These are phyloP conservation scores for Alternaria angustiovoidea DNA, from an alignment of 2,329 filamentous ascomycete species.

Conservation along the genomic window DNA sequence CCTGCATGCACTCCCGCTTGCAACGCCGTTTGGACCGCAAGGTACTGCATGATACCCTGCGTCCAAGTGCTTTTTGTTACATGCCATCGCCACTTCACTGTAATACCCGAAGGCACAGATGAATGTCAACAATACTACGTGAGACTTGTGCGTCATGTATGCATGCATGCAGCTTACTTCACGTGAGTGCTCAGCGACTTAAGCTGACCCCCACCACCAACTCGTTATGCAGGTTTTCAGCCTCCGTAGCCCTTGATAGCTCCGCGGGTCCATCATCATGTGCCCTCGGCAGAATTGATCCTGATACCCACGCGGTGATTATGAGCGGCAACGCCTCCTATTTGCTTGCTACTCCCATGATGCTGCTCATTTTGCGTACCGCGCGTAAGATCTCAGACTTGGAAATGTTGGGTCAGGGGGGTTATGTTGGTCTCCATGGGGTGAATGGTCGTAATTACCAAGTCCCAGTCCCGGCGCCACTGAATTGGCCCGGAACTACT, in stretches of 20 bases:
- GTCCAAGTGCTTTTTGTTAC: not conserved
- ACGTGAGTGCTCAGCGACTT: conserved; percentile 4
- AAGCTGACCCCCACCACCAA: not conserved
- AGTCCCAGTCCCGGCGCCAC: not conserved
- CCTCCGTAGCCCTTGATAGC: not conserved
- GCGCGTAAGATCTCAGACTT: not conserved
- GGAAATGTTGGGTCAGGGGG: not conserved
- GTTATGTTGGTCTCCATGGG: not conserved
- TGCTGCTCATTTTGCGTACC: not conserved
- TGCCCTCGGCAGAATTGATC: not conserved
- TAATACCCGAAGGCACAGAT: not conserved
- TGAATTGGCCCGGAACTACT: not conserved
- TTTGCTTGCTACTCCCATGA: not conserved
- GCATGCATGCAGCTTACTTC: not conserved
- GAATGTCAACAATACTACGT: not conserved
- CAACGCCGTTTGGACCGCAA: not conserved
- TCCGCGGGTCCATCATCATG: conserved; percentile 2
- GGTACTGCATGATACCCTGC: not conserved
- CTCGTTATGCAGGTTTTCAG: not conserved
- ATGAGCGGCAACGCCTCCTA: not conserved
- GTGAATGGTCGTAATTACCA: not conserved
- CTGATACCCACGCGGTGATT: not conserved
- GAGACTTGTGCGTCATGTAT: not conserved
- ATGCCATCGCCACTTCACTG: not conserved
- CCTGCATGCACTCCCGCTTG: not conserved